These are phyloP conservation scores for Nannizziopsis arthrosporioides DNA, from an alignment of 2,329 filamentous ascomycete species.

Conservation along the genomic window DNA sequence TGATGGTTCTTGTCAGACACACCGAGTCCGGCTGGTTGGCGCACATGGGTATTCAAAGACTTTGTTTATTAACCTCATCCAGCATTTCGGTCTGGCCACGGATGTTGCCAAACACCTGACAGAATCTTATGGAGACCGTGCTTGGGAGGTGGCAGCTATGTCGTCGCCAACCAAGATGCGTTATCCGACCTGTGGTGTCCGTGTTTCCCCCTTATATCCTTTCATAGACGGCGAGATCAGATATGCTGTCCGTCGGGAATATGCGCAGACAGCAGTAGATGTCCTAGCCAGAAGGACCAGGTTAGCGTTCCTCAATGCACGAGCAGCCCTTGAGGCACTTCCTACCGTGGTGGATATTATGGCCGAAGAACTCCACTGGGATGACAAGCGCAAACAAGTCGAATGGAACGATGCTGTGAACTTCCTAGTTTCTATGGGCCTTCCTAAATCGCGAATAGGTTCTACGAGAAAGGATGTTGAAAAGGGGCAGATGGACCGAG, in stretches of 20 bases:
- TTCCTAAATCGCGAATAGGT: constrained; percentile 43
- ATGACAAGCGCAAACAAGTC: constrained; percentile 54
- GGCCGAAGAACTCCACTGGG: constrained; percentile 65
- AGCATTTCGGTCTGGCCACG: constrained; percentile 84
- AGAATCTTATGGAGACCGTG: constrained; percentile 79
- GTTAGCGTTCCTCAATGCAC: constrained; percentile 80
- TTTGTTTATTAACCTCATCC: constrained; percentile 88
- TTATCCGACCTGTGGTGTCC: constrained; percentile 71
- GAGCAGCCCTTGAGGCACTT: constrained; percentile 76
- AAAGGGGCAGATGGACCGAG: constrained; percentile 17
- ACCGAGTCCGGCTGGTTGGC: constrained; percentile 67
- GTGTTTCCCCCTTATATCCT: constrained; percentile 69
- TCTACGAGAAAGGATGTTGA: constrained; percentile 50
- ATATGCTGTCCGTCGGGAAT: constrained; percentile 79
- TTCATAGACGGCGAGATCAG: constrained; percentile 87
- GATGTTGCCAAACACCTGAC: constrained; percentile 84
- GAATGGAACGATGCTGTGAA: constrained; percentile 60
- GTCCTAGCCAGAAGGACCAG: constrained; percentile 75
- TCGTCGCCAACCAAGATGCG: constrained; percentile 64
- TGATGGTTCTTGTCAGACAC: constrained; percentile 69
- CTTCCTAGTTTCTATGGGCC: constrained; percentile 51
- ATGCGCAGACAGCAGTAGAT: constrained; percentile 81
- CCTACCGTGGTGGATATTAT: constrained; percentile 82
- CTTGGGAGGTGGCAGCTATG: constrained; percentile 78
- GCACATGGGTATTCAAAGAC: constrained; percentile 82